These are phyloP conservation scores for Cyberlindnera japonica DNA, from an alignment of 805 yeast species.

Conservation along the genomic window DNA sequence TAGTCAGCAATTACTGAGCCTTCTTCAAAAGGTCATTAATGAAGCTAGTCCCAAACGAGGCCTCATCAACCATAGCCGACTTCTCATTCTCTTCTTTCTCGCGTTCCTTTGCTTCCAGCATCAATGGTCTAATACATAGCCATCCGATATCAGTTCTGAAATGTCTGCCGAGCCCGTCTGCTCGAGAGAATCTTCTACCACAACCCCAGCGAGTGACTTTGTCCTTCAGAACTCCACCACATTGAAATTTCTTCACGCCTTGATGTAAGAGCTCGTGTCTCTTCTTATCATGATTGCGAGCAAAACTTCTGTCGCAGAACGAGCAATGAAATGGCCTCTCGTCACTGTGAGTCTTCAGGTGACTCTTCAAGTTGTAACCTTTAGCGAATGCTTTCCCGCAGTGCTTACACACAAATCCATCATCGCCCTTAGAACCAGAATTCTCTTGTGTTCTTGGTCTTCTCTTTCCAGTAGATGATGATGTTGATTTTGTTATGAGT, in stretches of 20 bases:
- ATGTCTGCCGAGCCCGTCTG: constrained; percentile 75
- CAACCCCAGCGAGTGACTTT: constrained; percentile 70
- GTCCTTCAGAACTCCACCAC: constrained; percentile 58
- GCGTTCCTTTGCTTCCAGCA: constrained; percentile 45
- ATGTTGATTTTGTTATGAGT: constrained; percentile 7
- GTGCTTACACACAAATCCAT: constrained; percentile 47
- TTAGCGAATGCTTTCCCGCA: constrained; percentile 76
- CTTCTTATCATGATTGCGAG: constrained; percentile 72
- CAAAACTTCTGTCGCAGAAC: constrained; percentile 64
- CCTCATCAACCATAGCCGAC: constrained; percentile 3
- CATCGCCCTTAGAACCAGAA: not conserved
- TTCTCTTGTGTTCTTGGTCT: constrained; percentile 6
- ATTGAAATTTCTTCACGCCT: constrained; percentile 65
- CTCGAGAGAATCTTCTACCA: constrained; percentile 67
- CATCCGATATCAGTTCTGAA: constrained; percentile 75
- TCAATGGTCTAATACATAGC: constrained; percentile 60
- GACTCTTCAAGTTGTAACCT: constrained; percentile 78
- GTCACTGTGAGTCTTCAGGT: constrained; percentile 70
- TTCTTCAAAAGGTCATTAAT: constrained; percentile 15
- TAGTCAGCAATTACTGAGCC: constrained; percentile 1
- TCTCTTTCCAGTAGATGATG: constrained; percentile 13
- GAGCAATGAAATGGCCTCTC: constrained; percentile 69
- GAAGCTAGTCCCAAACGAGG: constrained; percentile 10
- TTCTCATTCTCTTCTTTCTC: constrained; percentile 8
- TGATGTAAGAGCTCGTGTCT: constrained; percentile 75